Conservation (phyloP, 768 basidiomycete genomes). For the Kwoniella shandongensis region DNA sequence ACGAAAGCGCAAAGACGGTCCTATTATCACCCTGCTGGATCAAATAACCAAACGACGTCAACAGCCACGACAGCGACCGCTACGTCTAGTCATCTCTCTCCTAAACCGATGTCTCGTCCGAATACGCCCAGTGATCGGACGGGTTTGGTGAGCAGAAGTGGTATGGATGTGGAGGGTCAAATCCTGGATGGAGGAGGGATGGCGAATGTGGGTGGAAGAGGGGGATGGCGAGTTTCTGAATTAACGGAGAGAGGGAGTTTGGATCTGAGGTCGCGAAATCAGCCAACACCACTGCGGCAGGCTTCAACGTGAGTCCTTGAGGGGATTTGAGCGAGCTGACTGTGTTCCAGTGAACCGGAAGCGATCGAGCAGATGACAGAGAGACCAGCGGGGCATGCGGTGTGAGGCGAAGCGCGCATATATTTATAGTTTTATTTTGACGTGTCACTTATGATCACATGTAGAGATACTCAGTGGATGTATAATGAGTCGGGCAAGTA, state of each 20-base stretch:
- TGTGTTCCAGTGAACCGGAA: too few relatives aligned
- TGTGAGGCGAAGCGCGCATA: too few relatives aligned
- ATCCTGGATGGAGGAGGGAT: conserved; percentile 54
- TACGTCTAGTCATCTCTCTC: conserved; percentile 17
- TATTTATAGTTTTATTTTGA: too few relatives aligned
- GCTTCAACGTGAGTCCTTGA: conserved; percentile 25
- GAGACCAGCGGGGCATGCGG: too few relatives aligned
- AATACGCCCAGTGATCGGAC: conserved; percentile 48
- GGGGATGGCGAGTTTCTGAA: conserved; percentile 23
- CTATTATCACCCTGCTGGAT: conserved; percentile 71
- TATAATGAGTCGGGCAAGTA: too few relatives aligned
- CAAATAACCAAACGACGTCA: conserved; percentile 30
- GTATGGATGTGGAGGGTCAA: conserved; percentile 52
- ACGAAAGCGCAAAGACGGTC: conserved; percentile 86
- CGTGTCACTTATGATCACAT: too few relatives aligned
- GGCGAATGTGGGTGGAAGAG: conserved; percentile 42
- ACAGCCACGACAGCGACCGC: conserved; percentile 33
- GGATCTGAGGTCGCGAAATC: conserved; percentile 11
- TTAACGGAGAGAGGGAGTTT: conserved; percentile 5
- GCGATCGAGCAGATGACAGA: conserved; percentile 6
- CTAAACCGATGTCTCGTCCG: conserved; percentile 26
- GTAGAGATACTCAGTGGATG: neutral
- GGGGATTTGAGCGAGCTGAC: too few relatives aligned
- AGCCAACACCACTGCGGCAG: conserved; percentile 27
- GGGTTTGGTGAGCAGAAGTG: conserved; percentile 40